Percentiles rank a stretch among this genome's conserved stretches.
phyloP scores from a whole-genome alignment of 176 grass and related monocot genomes.

The Rhipidocladum racemiflorum region DNA sequence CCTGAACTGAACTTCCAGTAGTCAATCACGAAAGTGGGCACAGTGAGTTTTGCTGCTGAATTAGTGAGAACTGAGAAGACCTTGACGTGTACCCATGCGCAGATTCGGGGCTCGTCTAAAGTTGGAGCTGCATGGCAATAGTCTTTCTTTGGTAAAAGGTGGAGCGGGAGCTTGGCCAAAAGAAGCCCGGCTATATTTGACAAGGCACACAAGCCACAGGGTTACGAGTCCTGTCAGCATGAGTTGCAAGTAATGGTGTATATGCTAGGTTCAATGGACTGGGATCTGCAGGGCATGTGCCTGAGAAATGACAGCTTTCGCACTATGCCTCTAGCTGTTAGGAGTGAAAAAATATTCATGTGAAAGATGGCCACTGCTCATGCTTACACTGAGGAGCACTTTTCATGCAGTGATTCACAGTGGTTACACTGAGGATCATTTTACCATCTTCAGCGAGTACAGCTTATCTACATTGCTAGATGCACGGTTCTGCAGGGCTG shows the following conservation, averaged over 20 bases:
- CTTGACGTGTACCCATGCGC: background rate
- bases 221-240: background rate
- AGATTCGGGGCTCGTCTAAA: background rate
- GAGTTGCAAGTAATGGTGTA: conserved; percentile 9
- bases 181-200: background rate
- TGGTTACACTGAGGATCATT: too few species aligned
- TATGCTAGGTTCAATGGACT: conserved; percentile 30
- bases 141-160: background rate
- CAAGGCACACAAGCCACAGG: background rate
- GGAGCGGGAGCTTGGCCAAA: background rate
- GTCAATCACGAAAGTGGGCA: background rate
- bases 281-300: background rate
- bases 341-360: background rate
- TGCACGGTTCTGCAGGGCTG: background rate
- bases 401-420: background rate
- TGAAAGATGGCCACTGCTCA: background rate
- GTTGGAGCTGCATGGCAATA: background rate
- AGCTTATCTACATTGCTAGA: background rate
- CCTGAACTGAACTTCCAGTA: background rate
- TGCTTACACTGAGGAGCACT: background rate
- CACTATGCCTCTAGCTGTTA: background rate
- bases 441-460: background rate
- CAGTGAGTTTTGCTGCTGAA: background rate
- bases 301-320: conserved; percentile 5
- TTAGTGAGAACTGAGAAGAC: background rate